Evolutionary conservation across 1,139 yeast species (phyloP).

Genomic region (Protomyces inouyei): DNA sequence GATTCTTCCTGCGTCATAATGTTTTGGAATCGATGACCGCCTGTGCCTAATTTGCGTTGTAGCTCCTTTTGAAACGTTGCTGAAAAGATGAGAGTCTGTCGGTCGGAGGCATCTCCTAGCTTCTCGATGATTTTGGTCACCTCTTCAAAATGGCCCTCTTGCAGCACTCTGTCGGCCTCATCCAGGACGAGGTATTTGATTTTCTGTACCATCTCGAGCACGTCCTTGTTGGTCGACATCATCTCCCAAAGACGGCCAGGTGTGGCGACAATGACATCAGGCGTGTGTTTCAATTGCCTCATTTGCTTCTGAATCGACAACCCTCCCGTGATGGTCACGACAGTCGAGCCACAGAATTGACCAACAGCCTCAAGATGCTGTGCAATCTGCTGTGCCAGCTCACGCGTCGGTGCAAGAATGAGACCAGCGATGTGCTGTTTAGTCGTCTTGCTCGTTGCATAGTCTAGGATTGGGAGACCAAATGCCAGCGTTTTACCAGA

Average conservation of each 20-base stretch:
- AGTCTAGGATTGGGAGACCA: slow-evolving; percentile 87
- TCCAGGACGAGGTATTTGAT: slow-evolving; percentile 76
- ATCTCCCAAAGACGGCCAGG: slow-evolving; percentile 92
- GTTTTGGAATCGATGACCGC: slow-evolving; percentile 31
- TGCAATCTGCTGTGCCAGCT: slow-evolving; percentile 88
- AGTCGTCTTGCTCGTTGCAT: slow-evolving; percentile 34
- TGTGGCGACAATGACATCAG: slow-evolving; percentile 85
- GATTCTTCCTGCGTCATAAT: slow-evolving; percentile 38
- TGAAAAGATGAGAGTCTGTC: slow-evolving; percentile 90
- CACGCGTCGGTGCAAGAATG: slow-evolving; percentile 92
- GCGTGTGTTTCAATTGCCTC: slow-evolving; percentile 64
- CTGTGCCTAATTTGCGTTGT: slow-evolving; percentile 58
- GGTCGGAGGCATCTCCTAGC: slow-evolving; percentile 46
- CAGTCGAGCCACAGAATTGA: slow-evolving; percentile 56
- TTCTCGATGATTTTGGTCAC: slow-evolving; percentile 70
- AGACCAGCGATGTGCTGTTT: slow-evolving; percentile 49
- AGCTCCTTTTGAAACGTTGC: slow-evolving; percentile 88
- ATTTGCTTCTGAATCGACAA: slow-evolving; percentile 89
- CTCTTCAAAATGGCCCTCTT: slow-evolving; percentile 95
- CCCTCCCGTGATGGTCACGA: slow-evolving; percentile 90
- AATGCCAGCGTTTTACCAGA: slow-evolving; percentile 96
- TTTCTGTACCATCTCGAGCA: slow-evolving; percentile 52
- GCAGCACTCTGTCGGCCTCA: slow-evolving; percentile 95
- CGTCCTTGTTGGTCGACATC: slow-evolving; percentile 47
- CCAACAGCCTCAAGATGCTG: slow-evolving; percentile 66